phyloP scores from a whole-genome alignment of 2,329 filamentous ascomycete genomes.

The Simplicillium aogashimaense region DNA sequence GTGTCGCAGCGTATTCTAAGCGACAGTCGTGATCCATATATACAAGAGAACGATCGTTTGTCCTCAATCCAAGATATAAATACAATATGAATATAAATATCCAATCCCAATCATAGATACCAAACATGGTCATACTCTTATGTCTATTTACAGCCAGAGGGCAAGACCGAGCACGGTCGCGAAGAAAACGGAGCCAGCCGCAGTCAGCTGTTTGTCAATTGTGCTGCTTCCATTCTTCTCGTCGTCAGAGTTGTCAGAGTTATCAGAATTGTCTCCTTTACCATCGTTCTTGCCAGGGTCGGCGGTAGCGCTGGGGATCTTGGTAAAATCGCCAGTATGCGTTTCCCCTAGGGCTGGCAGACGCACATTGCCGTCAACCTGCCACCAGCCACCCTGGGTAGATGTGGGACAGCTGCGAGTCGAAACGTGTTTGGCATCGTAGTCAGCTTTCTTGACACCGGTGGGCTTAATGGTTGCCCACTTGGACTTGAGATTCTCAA shows the following conservation, averaged over 20 bases:
- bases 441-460: slow-evolving; percentile 56
- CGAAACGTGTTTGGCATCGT: slow-evolving; percentile 50
- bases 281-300: slow-evolving; percentile 4
- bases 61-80: neutral
- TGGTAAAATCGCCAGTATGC: slow-evolving; percentile 17
- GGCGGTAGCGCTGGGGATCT: slow-evolving; percentile 9
- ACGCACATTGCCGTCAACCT: slow-evolving; percentile 57
- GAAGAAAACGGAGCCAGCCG: slow-evolving; percentile 16
- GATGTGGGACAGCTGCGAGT: slow-evolving; percentile 61
- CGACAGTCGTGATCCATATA: no score
- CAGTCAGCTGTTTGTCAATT: slow-evolving; percentile 15
- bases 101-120: slow-evolving; percentile 1
- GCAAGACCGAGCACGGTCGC: slow-evolving; percentile 18
- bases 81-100: neutral
- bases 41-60: no score
- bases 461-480: slow-evolving; percentile 66
- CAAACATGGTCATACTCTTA: neutral
- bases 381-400: slow-evolving; percentile 69
- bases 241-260: neutral
- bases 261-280: slow-evolving; percentile 1
- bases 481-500: slow-evolving; percentile 63
- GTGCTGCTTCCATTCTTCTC: no score
- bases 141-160: slow-evolving; percentile 9
- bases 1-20: no score
- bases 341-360: slow-evolving; percentile 60